phyloP scores from a whole-genome alignment of 2,329 filamentous ascomycete genomes.

The Westerdykella sp. region DNA sequence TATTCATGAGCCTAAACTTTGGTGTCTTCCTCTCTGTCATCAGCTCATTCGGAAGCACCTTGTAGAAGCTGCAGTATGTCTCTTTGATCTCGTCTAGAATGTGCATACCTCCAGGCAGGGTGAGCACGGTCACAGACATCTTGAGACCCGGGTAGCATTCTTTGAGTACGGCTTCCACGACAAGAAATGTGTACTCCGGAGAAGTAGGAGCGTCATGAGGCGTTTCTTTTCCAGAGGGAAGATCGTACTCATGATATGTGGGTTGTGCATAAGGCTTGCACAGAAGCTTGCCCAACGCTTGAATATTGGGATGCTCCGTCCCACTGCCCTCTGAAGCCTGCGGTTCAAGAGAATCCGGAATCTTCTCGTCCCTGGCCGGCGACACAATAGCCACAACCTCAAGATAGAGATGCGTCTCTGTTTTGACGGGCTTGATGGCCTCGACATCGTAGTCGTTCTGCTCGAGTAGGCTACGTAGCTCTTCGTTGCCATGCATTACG shows the following conservation, averaged over 20 bases:
- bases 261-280: constrained; percentile 48
- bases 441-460: neutral
- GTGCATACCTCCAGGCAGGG: constrained; percentile 18
- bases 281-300: constrained; percentile 48
- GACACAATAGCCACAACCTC: constrained; percentile 44
- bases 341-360: constrained; percentile 36
- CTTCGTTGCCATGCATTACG: constrained; percentile 41
- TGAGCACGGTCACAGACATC: constrained; percentile 32
- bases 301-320: neutral
- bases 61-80: constrained; percentile 41
- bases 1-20: constrained; percentile 20
- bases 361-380: constrained; percentile 42
- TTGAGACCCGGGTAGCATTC: constrained; percentile 56
- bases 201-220: constrained; percentile 29
- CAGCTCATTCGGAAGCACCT: constrained; percentile 41
- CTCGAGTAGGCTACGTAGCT: constrained; percentile 36
- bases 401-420: constrained; percentile 24
- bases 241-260: constrained; percentile 33
- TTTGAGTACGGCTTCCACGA: constrained; percentile 58
- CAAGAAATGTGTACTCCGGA: constrained; percentile 48
- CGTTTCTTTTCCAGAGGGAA: constrained; percentile 28
- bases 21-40: constrained; percentile 28
- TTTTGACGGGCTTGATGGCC: constrained; percentile 13
- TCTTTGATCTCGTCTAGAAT: constrained; percentile 36
- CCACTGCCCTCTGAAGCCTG: neutral